Evolutionary conservation across 2,329 filamentous ascomycete species (phyloP), one percentile per base, ranked within the genome.

Genomic region (Epichloe gansuensis): DNA sequence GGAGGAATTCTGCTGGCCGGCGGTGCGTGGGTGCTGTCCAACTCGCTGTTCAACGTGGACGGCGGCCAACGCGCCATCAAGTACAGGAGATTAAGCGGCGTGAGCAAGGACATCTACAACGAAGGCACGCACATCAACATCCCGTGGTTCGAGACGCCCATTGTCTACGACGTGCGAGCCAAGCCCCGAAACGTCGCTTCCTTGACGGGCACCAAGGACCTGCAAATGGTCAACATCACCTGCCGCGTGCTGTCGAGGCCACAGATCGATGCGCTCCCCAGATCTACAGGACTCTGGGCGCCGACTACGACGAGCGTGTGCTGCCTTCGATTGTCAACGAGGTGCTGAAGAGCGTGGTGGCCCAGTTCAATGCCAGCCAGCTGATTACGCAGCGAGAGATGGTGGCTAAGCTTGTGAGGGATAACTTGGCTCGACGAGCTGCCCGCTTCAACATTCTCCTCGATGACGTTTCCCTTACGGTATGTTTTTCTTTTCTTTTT

Each of bases 191-290:
- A 95, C 66, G 91, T 98, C 62, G 87, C 93, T 60, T 97, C 93
- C 60, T 81, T 98, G 60, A 98, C 93, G 55, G 93, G 93, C 62
- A 98, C 93, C 66, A 98, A 98, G 78, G 93, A 98, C 73, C 75
- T 98, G 72, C 93, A 98, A 77, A 98, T 98, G 93, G 93, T 97
- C 67, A 98, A 98, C 81, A 97, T 98, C 69, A 98, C 91, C 66
- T 98, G 93, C 73, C 91, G 93, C 88, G 93, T 98, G 54, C 87
- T 98, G 51, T 96, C 91, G 54, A 80, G 90, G 62, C 93, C 93
- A 53, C 83, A 90, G 54, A 76, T 98, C 64, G 83, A 88, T 59
- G 87, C 91, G 35, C 82, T 98, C 93, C 93, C 17, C 89, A 95
- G 73, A 98, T 98, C 65, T 98, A 97, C 79, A 81, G 93, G 60